Base-by-base conservation (phyloP, 345 rosid species). In the Salix purpurea region DNA sequence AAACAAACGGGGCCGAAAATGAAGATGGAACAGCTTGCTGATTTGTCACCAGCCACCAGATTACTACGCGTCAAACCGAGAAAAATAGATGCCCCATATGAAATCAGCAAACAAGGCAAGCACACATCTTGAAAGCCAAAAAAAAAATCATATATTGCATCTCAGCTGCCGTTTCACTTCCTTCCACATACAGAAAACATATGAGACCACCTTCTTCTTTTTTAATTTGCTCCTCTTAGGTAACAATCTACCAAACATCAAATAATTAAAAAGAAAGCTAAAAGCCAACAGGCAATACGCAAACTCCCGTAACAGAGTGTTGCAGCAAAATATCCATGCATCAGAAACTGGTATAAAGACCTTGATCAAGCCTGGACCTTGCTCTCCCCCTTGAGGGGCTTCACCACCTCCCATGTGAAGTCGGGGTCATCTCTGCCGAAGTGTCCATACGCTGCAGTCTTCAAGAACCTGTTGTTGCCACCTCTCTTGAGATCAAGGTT, bases 361-460 rank as follows among this genome's bases (percentile, higher is more conserved):
- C 39, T 37, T 56, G 30, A 52, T 84, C 68, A 87, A 56, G 89
- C 86, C 46, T 82, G 80, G 48, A 67, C 81, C 84, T 86, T 83
- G 12, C n/a, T 56, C 19, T 86, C 82, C 79, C 73, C 77, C 81
- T 86, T 85, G 83, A 88, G 86, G 39, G 88, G 88, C 84, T 85
- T 89, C 8, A 86, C 89, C 30, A 77, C 84, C 83, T 89, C 92
- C 92, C 92, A 89, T 12, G 89, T 84, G 85, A 92, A 92, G 80
- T 92, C 92, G 10, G 90, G 71, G 84, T 89, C 95, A 28, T 92
- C 95, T 86, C 92, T 82, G 44, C 97, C 95, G 7, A 92, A 91
- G 86, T 91, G 93, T 15, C 97, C 94, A 21, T 92, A 91, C 0
- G 94, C 94, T 19, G 94, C 97, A 2, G 97, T 92, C 86, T 91